Conservation (phyloP, 805 yeast species). For the Lipomyces mesembrius region DNA sequence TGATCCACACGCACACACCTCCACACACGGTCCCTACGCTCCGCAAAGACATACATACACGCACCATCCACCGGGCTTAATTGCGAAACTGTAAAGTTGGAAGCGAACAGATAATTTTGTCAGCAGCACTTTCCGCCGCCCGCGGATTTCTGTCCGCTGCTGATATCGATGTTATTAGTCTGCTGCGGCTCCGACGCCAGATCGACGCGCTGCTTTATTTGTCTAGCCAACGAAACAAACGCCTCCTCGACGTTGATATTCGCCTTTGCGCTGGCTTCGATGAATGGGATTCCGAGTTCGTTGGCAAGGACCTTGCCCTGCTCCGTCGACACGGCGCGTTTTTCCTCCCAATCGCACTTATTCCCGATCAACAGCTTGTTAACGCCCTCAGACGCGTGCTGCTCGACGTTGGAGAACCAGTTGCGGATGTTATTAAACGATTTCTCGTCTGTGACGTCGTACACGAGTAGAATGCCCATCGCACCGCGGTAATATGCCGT, state of each 20-base stretch:
- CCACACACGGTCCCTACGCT: not conserved
- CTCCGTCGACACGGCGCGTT: slow-evolving; percentile 77
- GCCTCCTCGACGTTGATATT: slow-evolving; percentile 90
- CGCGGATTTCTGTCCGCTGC: slow-evolving; percentile 33
- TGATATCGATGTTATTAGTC: slow-evolving; percentile 43
- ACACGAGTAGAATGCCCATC: slow-evolving; percentile 95
- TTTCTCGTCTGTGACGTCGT: slow-evolving; percentile 96
- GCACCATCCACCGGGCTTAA: not conserved
- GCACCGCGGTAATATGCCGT: slow-evolving; percentile 98
- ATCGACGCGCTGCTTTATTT: slow-evolving; percentile 60
- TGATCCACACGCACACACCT: not conserved
- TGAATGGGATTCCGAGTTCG: slow-evolving; percentile 84
- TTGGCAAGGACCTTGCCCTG: slow-evolving; percentile 90
- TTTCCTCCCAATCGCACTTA: slow-evolving; percentile 87
- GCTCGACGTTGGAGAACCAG: slow-evolving; percentile 95
- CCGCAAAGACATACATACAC: not conserved
- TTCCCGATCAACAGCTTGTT: slow-evolving; percentile 93
- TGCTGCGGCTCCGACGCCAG: slow-evolving; percentile 38
- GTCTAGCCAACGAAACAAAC: slow-evolving; percentile 78
- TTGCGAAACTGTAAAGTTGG: not conserved
- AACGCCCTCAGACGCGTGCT: slow-evolving; percentile 95
- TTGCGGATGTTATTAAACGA: slow-evolving; percentile 90
- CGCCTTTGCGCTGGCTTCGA: slow-evolving; percentile 96
- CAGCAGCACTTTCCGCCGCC: slow-evolving; percentile 45
- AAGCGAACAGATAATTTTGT: not conserved